Evolutionary conservation across 495 filamentous ascomycete genomes (phyloP), one percentile per base, ranked within the genome.

Genomic region (Daldinia concentrica): DNA sequence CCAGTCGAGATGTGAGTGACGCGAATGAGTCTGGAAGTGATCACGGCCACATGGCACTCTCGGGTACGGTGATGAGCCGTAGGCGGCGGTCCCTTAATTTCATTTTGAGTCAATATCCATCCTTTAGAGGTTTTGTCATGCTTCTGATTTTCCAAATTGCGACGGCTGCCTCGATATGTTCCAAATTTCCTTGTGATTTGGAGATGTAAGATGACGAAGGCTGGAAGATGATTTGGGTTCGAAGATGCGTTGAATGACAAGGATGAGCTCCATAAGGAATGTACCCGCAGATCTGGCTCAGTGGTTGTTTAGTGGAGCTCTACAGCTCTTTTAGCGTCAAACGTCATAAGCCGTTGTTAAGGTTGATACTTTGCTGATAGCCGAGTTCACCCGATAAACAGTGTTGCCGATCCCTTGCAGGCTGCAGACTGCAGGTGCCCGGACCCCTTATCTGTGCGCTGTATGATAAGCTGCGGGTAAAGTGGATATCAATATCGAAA

Each of bases 241-340:
- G 3, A 17, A 45, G 17, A 22, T 45, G 15, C 17, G 17, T 24
- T 19, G 7, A 48, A 19, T 22, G 17, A 48, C 43, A 48, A 24
- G 43, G 43, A 48, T 48, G 19, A 48, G 43, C 43, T 48, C 43
- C 43, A 12, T 57, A 57, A 36, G 17, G 7, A 34, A 57, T 57
- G 54, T 63, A 72, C 58, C 69, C 63, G 26, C 45, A 63, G 63
- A 66, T 63, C 69, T 64, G 64, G 54, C 45, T 52, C 45, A 26
- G 52, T 29, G 66, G 51, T 37, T 69, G 29, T 58, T 29, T 43
- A 62, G 65, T 62, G 62, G 68, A 36, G 39, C 58, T 30, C 24
- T 14, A 45, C 26, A 22, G 30, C 22, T 24, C n/a, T 56, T 37
- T 26, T 17, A 34, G 15, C 26, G 52, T 11, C 15, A 24, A 56